Base-by-base conservation (phyloP, 2,329 filamentous ascomycete genomes). In the Aspergillus amoenus region DNA sequence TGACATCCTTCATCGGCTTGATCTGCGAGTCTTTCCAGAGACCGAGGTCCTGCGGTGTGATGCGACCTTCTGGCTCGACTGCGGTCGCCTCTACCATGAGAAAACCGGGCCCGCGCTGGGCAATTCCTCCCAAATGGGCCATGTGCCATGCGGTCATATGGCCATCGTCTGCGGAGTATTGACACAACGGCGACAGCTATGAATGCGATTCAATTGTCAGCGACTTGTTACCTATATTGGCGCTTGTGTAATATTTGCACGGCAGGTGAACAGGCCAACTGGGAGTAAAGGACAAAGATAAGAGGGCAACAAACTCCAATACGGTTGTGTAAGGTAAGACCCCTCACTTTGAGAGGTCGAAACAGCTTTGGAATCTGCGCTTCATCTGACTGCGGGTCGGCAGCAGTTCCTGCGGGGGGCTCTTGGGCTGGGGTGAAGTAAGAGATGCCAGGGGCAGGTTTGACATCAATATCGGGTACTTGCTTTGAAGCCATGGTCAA, bases 1-100 rank as follows among this genome's bases (percentile, higher is more conserved):
- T 84, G 49, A 93, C 82, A 58, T 84, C 82, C 15, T 65, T 64
- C 55, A 95, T 75, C 0, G 87, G 86, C 63, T 82, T 87, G 57
- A 93, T 88, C 72, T 97, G 93, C 30, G 82, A 85, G 72, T 96
- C 93, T 60, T 88, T 81, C 91, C 92, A 97, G 4, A 97, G 77
- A 0, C 93, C 71, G 7, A 65, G 49, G 46, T 71, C 68, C 30
- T 71, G 59, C 0, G 91, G 91, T 0, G 89, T 89, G 77, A 96
- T 96, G 56, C 92, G 84, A 21, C 92, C 92, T 64, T 92, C 85
- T 3, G 89, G 76, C 11, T 84, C 80, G 0, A 96, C 89, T 32
- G 86, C 80, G 1, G 90, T 92, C 18, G 91, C 90, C 77, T 96
- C 93, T 55, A 93, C 80, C 58, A 92, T 84, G 45, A 88, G 78